phyloP scores from a whole-genome alignment of 164 flowering plant genomes.

The Nymphaea thermarum region DNA sequence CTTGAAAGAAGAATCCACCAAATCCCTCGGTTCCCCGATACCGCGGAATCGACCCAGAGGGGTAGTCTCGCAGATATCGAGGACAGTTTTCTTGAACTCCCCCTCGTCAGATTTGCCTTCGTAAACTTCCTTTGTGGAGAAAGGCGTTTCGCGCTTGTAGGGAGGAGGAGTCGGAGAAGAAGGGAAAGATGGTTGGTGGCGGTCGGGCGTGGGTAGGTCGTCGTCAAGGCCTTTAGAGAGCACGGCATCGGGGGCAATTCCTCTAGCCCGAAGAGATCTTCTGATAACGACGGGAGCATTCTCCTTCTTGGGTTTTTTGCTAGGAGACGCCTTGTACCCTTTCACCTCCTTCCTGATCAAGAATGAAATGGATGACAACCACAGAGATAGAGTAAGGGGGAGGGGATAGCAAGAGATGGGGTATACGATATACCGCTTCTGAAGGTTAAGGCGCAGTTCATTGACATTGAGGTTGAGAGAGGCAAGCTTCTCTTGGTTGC shows the following conservation, averaged over 20 bases:
- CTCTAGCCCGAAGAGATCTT: slow-evolving; percentile 57
- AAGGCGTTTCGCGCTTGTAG: slow-evolving; percentile 14
- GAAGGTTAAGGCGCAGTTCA: slow-evolving; percentile 38
- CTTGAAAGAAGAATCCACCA: slow-evolving; percentile 19
- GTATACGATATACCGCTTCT: slow-evolving; percentile 18
- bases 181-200: neutral
- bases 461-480: slow-evolving; percentile 43
- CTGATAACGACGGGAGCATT: slow-evolving; percentile 35
- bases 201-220: slow-evolving; percentile 9
- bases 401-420: slow-evolving; percentile 4
- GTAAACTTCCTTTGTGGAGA: slow-evolving; percentile 36
- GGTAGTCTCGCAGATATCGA: slow-evolving; percentile 13
- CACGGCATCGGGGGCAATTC: slow-evolving; percentile 41
- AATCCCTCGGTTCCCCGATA: neutral
- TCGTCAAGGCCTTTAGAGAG: slow-evolving; percentile 15
- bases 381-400: slow-evolving; percentile 4
- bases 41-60: neutral
- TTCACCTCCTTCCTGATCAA: slow-evolving; percentile 32
- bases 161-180: slow-evolving; percentile 1
- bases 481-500: slow-evolving; percentile 51
- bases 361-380: neutral
- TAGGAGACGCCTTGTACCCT: slow-evolving; percentile 20
- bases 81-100: slow-evolving; percentile 23
- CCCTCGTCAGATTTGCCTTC: slow-evolving; percentile 14
- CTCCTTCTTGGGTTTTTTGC: slow-evolving; percentile 40